Conservation (phyloP, 441 rosid genomes). For the Syzygium syzygioides region DNA sequence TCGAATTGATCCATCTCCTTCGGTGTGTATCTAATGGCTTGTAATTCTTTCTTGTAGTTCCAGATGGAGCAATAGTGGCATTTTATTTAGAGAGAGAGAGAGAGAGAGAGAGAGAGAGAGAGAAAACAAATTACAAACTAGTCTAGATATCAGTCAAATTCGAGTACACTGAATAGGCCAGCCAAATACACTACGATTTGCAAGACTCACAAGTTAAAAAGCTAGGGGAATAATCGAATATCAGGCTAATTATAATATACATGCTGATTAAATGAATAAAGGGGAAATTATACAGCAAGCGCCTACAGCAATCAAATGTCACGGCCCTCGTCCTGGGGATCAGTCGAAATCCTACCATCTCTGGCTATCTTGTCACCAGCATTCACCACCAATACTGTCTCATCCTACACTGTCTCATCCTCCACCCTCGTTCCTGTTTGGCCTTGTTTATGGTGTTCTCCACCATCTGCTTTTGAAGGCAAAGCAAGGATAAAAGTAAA, state of each 20-base stretch:
- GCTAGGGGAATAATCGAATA: neutral
- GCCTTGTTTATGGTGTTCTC: constrained; percentile 30
- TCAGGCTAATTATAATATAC: neutral
- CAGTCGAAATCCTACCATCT: constrained; percentile 12
- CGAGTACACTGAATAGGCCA: neutral
- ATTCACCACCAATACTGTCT: constrained; percentile 28
- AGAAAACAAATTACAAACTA: neutral
- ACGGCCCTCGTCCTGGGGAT: neutral
- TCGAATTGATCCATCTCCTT: neutral
- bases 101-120: neutral
- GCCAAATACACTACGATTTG: neutral
- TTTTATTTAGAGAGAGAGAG: neutral
- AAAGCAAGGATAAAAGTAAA: constrained; percentile 9
- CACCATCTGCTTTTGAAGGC: constrained; percentile 42
- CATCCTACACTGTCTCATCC: constrained; percentile 16
- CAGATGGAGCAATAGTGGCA: neutral
- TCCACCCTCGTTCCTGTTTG: constrained; percentile 31
- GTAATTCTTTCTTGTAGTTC: neutral
- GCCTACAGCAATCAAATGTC: neutral
- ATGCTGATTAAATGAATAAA: neutral
- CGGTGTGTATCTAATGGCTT: neutral
- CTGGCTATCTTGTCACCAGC: constrained; percentile 19
- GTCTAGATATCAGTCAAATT: neutral
- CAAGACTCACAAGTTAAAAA: neutral
- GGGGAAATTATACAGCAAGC: neutral